Percentiles rank a stretch among this genome's conserved stretches.
phyloP scores from a whole-genome alignment of 202 grass and related monocot species.

The Elaeis oleifera region DNA sequence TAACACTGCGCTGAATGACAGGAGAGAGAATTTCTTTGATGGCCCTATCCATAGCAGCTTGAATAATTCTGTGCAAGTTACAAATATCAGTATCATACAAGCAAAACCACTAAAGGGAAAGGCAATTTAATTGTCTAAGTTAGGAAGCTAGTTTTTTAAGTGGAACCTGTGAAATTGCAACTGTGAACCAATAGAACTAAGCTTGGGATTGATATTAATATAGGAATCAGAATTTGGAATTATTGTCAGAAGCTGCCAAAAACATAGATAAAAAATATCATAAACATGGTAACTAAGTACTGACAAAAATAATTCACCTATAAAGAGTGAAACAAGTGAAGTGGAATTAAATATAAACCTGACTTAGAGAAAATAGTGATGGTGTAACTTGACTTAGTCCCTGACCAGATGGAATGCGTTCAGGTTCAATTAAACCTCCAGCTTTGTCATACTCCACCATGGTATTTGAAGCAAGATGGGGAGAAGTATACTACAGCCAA shows the following conservation, averaged over 20 bases:
- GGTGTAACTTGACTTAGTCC: conserved; percentile 47
- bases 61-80: conserved; percentile 60
- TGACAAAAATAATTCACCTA: neutral
- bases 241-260: conserved; percentile 71
- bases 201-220: conserved; percentile 89
- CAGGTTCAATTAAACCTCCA: conserved; percentile 64
- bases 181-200: conserved; percentile 68
- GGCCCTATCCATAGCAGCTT: conserved; percentile 85
- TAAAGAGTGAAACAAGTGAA: no score
- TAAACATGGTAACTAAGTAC: conserved; percentile 16
- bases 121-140: conserved; percentile 6
- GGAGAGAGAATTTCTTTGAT: conserved; percentile 81
- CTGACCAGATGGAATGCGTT: conserved; percentile 47
- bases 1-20: conserved; percentile 97
- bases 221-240: conserved; percentile 76
- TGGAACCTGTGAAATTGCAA: conserved; percentile 77
- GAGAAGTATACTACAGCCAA: conserved; percentile 60
- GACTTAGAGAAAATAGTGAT: conserved; percentile 71
- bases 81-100: conserved; percentile 5
- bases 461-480: conserved; percentile 56
- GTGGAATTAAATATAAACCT: conserved; percentile 34
- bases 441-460: conserved; percentile 88
- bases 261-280: conserved; percentile 10
- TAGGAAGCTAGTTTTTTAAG: neutral
- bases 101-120: conserved; percentile 8